phyloP scores from a whole-genome alignment of 805 yeast genomes.

The Cyberlindnera xylosilytica region DNA sequence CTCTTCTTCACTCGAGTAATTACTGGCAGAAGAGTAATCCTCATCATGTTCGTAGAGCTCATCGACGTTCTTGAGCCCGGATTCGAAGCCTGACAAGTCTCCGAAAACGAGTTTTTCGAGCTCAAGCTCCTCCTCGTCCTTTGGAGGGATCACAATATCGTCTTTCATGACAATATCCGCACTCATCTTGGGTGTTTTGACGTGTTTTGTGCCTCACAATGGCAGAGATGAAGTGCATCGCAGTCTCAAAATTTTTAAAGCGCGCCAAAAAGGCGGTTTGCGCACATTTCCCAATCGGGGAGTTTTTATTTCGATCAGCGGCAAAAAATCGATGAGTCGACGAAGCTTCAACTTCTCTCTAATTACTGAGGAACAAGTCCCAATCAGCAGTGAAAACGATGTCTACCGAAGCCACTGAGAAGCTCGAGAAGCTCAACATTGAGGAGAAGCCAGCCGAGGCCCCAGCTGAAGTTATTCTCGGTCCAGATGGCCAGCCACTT shows the following conservation, averaged over 20 bases:
- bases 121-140: slow-evolving; percentile 78
- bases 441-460: slow-evolving; percentile 52
- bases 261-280: not conserved
- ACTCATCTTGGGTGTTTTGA: slow-evolving; percentile 4
- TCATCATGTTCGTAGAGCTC: slow-evolving; percentile 39
- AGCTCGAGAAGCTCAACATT: slow-evolving; percentile 11
- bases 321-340: too few species aligned
- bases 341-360: too few species aligned
- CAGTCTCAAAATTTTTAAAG: slow-evolving; percentile 6
- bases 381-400: too few species aligned
- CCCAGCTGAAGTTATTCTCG: slow-evolving; percentile 33
- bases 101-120: slow-evolving; percentile 89
- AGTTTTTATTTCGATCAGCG: too few species aligned
- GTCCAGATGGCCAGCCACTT: slow-evolving; percentile 78
- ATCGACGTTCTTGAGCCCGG: slow-evolving; percentile 58
- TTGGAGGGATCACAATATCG: slow-evolving; percentile 47
- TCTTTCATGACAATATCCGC: slow-evolving; percentile 7
- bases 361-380: too few species aligned
- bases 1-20: slow-evolving; percentile 14
- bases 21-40: slow-evolving; percentile 43
- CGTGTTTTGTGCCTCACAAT: too few species aligned
- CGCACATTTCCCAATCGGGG: too few species aligned
- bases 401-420: slow-evolving; percentile 18
- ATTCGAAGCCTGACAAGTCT: slow-evolving; percentile 71
- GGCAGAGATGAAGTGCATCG: not conserved